Percentiles rank a stretch among this genome's conserved stretches.
These are phyloP conservation scores for Colletotrichum costaricense DNA, from an alignment of 2,329 filamentous ascomycete species.

Conservation along the genomic window DNA sequence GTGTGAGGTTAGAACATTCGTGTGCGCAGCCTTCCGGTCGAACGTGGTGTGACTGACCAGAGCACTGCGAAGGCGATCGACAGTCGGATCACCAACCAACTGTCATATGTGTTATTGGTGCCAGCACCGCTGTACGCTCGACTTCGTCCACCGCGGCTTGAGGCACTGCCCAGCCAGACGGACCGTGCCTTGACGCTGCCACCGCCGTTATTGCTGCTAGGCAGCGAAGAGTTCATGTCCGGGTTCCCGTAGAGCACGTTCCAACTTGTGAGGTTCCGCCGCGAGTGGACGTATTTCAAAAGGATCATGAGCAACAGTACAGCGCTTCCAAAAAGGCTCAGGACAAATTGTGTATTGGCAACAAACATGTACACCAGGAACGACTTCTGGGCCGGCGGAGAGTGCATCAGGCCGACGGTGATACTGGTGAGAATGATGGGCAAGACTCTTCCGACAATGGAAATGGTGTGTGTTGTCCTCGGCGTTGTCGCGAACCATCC, in stretches of 20 bases:
- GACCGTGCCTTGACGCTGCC: slow-evolving; percentile 21
- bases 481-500: slow-evolving; percentile 32
- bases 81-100: slow-evolving; percentile 57
- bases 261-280: slow-evolving; percentile 45
- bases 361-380: slow-evolving; percentile 26
- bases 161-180: slow-evolving; percentile 6
- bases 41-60: slow-evolving; percentile 40
- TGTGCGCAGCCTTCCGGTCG: no score
- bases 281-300: slow-evolving; percentile 52
- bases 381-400: not conserved
- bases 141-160: slow-evolving; percentile 20
- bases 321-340: slow-evolving; percentile 41
- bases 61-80: slow-evolving; percentile 55
- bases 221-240: not conserved
- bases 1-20: no score
- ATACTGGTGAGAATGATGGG: slow-evolving; percentile 16
- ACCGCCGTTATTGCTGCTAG: not conserved
- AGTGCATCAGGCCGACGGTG: slow-evolving; percentile 23
- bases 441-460: slow-evolving; percentile 17
- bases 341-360: slow-evolving; percentile 32
- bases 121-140: slow-evolving; percentile 31
- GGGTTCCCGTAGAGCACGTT: slow-evolving; percentile 45
- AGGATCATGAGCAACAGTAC: slow-evolving; percentile 52
- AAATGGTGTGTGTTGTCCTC: slow-evolving; percentile 24
- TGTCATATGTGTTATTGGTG: slow-evolving; percentile 53